phyloP scores from a whole-genome alignment of 352 stramenopile genomes.

The Pythium sukuiense region DNA sequence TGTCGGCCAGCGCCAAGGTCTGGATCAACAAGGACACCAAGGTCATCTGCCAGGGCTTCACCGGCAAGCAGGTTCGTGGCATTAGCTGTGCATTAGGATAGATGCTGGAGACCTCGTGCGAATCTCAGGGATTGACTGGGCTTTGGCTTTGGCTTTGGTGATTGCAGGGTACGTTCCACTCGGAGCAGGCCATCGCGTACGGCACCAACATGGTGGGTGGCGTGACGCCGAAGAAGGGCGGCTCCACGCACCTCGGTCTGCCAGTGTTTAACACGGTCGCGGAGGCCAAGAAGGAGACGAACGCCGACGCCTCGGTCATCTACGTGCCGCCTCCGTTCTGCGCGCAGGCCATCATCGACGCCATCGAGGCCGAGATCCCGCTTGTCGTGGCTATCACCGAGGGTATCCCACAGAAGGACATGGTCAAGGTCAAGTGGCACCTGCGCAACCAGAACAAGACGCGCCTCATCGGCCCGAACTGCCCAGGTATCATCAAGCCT shows the following conservation, averaged over 20 bases:
- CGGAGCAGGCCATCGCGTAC: constrained; percentile 98
- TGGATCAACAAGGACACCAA: constrained; percentile 99
- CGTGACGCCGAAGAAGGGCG: constrained; percentile 98
- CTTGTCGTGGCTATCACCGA: constrained; percentile 99
- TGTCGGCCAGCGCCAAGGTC: constrained; percentile 97
- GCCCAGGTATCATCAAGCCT: constrained; percentile 99
- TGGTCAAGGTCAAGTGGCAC: constrained; percentile 98
- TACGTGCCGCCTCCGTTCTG: constrained; percentile 99
- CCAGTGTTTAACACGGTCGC: constrained; percentile 99
- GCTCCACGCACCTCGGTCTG: constrained; percentile 95
- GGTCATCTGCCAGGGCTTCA: constrained; percentile 99
- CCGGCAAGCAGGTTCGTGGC: constrained; percentile 94
- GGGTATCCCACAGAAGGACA: constrained; percentile 99
- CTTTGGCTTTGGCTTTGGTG: not conserved
- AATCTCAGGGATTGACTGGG: constrained; percentile 1
- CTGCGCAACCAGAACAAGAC: constrained; percentile 93
- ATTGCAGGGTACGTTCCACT: constrained; percentile 97
- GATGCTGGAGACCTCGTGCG: too few species aligned
- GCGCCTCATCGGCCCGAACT: constrained; percentile 99
- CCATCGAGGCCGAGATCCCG: constrained; percentile 96
- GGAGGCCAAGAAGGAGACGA: constrained; percentile 85
- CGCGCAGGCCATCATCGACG: constrained; percentile 98
- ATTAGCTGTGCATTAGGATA: too few species aligned
- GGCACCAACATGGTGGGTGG: constrained; percentile 99
- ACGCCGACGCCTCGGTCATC: constrained; percentile 97